Evolutionary conservation across 805 yeast genomes (phyloP).

Genomic region (Yarrowia osloensis): DNA sequence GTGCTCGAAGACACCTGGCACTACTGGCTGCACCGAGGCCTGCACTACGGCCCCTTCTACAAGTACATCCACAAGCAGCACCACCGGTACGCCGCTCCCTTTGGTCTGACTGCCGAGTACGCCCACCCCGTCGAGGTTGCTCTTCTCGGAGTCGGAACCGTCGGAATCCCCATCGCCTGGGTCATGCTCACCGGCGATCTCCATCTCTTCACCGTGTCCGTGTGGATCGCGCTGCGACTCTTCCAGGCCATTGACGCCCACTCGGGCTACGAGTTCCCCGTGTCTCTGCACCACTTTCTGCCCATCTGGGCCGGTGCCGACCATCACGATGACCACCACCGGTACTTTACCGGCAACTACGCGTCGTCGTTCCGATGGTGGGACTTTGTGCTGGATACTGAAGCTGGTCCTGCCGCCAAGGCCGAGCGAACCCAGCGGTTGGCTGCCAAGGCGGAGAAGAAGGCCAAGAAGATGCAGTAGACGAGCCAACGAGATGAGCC

Average conservation of each 20-base stretch:
- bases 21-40: constrained; percentile 89
- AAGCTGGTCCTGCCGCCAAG: constrained; percentile 32
- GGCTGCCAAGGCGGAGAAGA: constrained; percentile 23
- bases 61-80: constrained; percentile 95
- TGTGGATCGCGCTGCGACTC: constrained; percentile 85
- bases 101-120: constrained; percentile 95
- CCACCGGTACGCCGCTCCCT: constrained; percentile 97
- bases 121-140: constrained; percentile 95
- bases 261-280: constrained; percentile 97
- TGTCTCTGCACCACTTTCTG: constrained; percentile 87
- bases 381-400: constrained; percentile 84
- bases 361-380: constrained; percentile 96
- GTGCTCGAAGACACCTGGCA: constrained; percentile 94
- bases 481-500: too few relatives aligned
- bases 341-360: constrained; percentile 91
- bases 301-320: constrained; percentile 99
- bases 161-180: constrained; percentile 88
- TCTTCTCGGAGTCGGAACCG: constrained; percentile 91
- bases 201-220: constrained; percentile 84
- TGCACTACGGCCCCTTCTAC: constrained; percentile 87
- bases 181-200: constrained; percentile 72
- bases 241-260: constrained; percentile 98
- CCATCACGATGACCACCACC: constrained; percentile 97
- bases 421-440: constrained; percentile 7
- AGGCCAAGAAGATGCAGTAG: constrained; percentile 8